Percentiles rank a stretch among this genome's conserved stretches.
These are phyloP conservation scores for Leccinum obscurum DNA, from an alignment of 768 basidiomycete genomes.

Conservation along the genomic window DNA sequence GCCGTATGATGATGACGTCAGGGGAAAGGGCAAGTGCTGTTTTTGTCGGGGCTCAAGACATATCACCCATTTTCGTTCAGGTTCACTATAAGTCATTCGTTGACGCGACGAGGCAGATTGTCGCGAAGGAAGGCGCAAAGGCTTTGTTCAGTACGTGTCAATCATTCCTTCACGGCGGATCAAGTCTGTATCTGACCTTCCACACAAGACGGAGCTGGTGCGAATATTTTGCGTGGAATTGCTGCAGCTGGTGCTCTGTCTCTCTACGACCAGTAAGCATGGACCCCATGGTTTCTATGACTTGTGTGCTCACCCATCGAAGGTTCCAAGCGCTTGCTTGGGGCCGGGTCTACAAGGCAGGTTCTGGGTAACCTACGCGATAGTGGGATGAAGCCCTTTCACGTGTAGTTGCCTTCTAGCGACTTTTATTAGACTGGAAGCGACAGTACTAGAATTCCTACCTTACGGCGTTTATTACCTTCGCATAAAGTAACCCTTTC, in stretches of 20 bases:
- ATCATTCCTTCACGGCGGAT: neutral
- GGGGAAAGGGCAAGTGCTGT: constrained; percentile 31
- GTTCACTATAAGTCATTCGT: constrained; percentile 41
- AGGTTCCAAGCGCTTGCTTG: constrained; percentile 53
- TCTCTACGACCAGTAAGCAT: constrained; percentile 55
- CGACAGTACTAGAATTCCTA: neutral
- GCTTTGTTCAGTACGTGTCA: constrained; percentile 37
- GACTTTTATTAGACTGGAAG: neutral
- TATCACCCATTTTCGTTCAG: constrained; percentile 11
- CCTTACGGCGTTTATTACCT: neutral
- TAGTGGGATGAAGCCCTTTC: neutral
- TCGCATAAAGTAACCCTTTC: neutral
- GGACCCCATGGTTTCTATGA: neutral
- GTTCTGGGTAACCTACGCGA: constrained; percentile 24
- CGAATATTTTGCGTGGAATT: constrained; percentile 56
- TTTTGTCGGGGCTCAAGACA: neutral
- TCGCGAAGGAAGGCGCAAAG: constrained; percentile 40
- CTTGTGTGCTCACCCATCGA: neutral
- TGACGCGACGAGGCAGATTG: constrained; percentile 40
- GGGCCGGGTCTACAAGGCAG: constrained; percentile 57
- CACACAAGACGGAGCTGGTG: constrained; percentile 56
- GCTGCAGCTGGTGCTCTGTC: constrained; percentile 54
- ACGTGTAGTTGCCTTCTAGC: neutral
- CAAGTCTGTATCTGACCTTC: constrained; percentile 1
- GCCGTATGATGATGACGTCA: constrained; percentile 51